phyloP scores from a whole-genome alignment of 257 asterid species.

The Marsdenia floribunda region DNA sequence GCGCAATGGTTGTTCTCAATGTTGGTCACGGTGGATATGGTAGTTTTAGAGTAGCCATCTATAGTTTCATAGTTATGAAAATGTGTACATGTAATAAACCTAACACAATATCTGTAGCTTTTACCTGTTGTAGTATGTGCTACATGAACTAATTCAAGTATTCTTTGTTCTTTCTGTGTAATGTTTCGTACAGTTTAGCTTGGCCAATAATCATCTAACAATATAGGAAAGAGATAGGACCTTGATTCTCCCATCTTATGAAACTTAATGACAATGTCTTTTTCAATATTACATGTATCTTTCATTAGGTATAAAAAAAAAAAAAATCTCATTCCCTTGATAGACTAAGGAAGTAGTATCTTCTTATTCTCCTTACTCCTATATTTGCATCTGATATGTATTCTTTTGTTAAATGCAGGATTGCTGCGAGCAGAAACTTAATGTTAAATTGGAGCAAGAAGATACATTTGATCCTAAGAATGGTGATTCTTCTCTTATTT shows the following conservation, averaged over 20 bases:
- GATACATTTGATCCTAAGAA: conserved; percentile 25
- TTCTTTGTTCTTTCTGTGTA: not conserved
- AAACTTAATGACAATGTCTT: not conserved
- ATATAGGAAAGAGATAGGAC: not conserved
- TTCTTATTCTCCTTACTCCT: not conserved
- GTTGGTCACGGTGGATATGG: not conserved
- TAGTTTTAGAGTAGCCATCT: not conserved
- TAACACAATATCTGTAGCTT: not conserved
- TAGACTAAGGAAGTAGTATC: not conserved
- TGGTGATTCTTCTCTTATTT: conserved; percentile 33
- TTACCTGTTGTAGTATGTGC: not conserved
- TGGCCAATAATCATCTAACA: not conserved
- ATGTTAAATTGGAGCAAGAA: conserved; percentile 39
- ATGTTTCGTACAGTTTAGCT: not conserved
- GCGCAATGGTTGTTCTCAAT: not conserved
- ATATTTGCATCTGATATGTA: conserved; percentile 8
- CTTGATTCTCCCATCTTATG: not conserved
- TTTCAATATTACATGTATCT: not conserved
- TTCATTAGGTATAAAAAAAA: not conserved
- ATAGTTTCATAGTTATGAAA: not conserved
- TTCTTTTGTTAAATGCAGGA: conserved; percentile 39
- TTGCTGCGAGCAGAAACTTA: conserved; percentile 38
- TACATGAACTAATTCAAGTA: not conserved
- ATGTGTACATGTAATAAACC: not conserved
- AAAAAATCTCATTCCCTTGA: not conserved